Base-by-base conservation (phyloP, 306 rosid genomes). In the Mucuna pruriens region DNA sequence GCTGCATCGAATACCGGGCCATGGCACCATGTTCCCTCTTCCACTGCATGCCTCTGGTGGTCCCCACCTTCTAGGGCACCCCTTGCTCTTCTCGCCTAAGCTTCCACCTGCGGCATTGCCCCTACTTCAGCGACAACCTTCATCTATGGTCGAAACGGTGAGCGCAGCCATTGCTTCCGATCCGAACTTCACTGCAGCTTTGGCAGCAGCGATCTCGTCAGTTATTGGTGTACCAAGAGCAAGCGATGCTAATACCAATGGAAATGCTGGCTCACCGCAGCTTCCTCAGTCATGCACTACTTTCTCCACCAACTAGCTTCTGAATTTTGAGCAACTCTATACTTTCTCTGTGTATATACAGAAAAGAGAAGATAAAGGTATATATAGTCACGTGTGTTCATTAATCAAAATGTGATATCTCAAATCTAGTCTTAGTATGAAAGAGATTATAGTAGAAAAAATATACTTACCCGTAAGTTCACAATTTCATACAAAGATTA, bases 171-270 rank as follows among this genome's bases (percentile, higher is more conserved):
- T 89, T 64, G 82, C 88, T 77, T 83, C 89, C 1, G 88, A 90
- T 65, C 91, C 97, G 0, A 88, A 86, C 36, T 86, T 91, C 80
- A 83, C 91, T 0, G 75, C 83, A 49, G 92, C 86, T 1, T 84
- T 91, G 58, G 92, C 86, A 1, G 88, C 90, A 2, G 97, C 97
- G 20, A 78, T 91, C 15, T 76, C 94, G 2, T 77, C 89, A 6
- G 70, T 87, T 40, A 87, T 87, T 16, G 88, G 83, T 4, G 73
- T 80, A 26, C 70, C 79, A 3, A 46, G 74, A 65, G 38, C 42
- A 1, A 12, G 45, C 17, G 80, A 65, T 44, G 83, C 40, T 57
- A 61, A 17, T 4, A 49, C 12, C 33, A 74, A 33, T 20, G 80
- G 19, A n/a, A 71, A 3, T 64, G 40, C 7, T 31, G 77, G 63